Evolutionary conservation across 2,329 filamentous ascomycete genomes (phyloP).

Genomic region (Diaporthe helianthi): DNA sequence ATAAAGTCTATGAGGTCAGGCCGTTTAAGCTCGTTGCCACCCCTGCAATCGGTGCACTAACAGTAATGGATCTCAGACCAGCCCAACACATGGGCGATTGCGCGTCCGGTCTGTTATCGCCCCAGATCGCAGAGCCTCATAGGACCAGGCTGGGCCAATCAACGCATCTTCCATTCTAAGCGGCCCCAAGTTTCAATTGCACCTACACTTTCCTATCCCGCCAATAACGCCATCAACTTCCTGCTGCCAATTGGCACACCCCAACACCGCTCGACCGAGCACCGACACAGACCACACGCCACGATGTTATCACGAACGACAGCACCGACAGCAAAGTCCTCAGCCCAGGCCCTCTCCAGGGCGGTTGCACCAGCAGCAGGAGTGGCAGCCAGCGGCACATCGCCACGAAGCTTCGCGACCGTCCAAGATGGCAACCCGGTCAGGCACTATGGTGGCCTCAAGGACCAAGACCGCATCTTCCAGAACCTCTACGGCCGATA

Average conservation of each 20-base stretch:
- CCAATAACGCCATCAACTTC: conserved; percentile 10
- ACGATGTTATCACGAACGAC: conserved; percentile 54
- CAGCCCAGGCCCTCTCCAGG: conserved; percentile 49
- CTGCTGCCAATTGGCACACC: conserved; percentile 43
- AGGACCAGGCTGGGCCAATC: conserved; percentile 33
- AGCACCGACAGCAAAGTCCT: conserved; percentile 49
- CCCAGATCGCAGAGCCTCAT: conserved; percentile 5
- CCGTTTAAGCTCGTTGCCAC: conserved; percentile 24
- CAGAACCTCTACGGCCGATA: conserved; percentile 97
- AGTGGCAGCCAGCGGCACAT: conserved; percentile 41
- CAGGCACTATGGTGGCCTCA: conserved; percentile 82
- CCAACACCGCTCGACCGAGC: conserved; percentile 47
- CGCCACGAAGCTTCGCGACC: conserved; percentile 76
- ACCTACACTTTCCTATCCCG: conserved; percentile 31
- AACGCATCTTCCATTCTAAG: conserved; percentile 34
- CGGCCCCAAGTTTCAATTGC: conserved; percentile 35
- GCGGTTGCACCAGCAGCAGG: conserved; percentile 39
- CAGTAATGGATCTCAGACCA: not conserved
- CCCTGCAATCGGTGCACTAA: conserved; percentile 19
- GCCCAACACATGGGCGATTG: not conserved
- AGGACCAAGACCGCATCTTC: conserved; percentile 98
- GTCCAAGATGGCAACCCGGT: conserved; percentile 77
- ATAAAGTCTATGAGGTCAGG: conserved; percentile 28
- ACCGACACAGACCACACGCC: conserved; percentile 37
- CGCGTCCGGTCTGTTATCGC: conserved; percentile 5